Conservation (phyloP, 805 yeast species). For the Candida incommunis region DNA sequence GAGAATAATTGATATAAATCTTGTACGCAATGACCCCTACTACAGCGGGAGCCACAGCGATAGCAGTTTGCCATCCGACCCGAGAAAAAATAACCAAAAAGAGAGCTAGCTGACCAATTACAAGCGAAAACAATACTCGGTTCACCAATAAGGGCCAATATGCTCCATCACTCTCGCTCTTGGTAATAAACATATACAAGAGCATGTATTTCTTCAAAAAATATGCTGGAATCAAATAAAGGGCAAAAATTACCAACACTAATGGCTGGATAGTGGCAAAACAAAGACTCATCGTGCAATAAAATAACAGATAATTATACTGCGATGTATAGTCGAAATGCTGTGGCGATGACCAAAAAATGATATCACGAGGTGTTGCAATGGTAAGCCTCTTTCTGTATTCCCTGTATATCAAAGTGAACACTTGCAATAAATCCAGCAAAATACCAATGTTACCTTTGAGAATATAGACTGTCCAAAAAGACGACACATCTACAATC, state of each 20-base stretch:
- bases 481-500: conserved; percentile 23
- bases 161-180: conserved; percentile 23
- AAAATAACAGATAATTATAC: conserved; percentile 21
- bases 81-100: conserved; percentile 25
- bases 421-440: conserved; percentile 19
- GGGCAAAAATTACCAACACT: conserved; percentile 18
- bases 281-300: conserved; percentile 22
- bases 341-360: conserved; percentile 20
- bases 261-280: conserved; percentile 26
- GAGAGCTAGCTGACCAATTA: conserved; percentile 23
- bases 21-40: conserved; percentile 18
- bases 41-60: conserved; percentile 19
- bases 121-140: conserved; percentile 19
- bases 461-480: conserved; percentile 27
- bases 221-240: conserved; percentile 18
- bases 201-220: conserved; percentile 22
- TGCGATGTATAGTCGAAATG: conserved; percentile 20
- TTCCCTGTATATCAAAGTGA: conserved; percentile 13
- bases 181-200: conserved; percentile 22
- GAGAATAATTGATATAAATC: conserved; percentile 5
- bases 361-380: conserved; percentile 22
- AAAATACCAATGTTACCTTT: conserved; percentile 19
- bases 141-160: conserved; percentile 24
- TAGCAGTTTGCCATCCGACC: conserved; percentile 20
- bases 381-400: conserved; percentile 13